Percentiles rank a stretch among this genome's conserved stretches.
phyloP scores from a whole-genome alignment of 2,329 filamentous ascomycete genomes.

The Akanthomyces uredinophilus region DNA sequence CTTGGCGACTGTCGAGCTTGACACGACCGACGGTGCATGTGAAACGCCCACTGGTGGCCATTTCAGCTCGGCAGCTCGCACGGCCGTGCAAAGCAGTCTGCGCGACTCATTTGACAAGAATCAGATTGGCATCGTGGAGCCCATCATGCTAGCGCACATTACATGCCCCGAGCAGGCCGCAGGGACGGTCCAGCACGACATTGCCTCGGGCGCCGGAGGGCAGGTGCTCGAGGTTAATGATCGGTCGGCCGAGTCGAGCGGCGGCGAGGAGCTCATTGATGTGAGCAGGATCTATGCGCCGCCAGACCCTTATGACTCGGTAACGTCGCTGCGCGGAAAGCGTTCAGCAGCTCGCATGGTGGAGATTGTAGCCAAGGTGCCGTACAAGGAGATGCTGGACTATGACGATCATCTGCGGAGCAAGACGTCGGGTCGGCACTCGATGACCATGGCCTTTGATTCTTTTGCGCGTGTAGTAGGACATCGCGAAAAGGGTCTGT shows the following conservation, averaged over 20 bases:
- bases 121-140: slow-evolving; percentile 72
- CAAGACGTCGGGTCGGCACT: slow-evolving; percentile 75
- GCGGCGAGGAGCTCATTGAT: slow-evolving; percentile 52
- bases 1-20: slow-evolving; percentile 63
- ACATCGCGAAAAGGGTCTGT: slow-evolving; percentile 47
- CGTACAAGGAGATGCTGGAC: slow-evolving; percentile 93
- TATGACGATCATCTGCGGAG: slow-evolving; percentile 86
- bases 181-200: slow-evolving; percentile 76
- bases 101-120: slow-evolving; percentile 51
- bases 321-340: slow-evolving; percentile 51
- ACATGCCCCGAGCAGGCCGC: slow-evolving; percentile 77
- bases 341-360: slow-evolving; percentile 45
- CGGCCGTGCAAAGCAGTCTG: slow-evolving; percentile 65
- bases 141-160: slow-evolving; percentile 87
- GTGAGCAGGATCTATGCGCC: slow-evolving; percentile 76
- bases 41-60: slow-evolving; percentile 61
- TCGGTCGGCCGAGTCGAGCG: slow-evolving; percentile 33
- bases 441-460: slow-evolving; percentile 54
- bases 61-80: slow-evolving; percentile 57
- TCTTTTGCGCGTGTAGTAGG: slow-evolving; percentile 53
- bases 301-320: slow-evolving; percentile 69
- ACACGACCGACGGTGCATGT: slow-evolving; percentile 51
- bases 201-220: slow-evolving; percentile 66
- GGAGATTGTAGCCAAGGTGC: slow-evolving; percentile 79
- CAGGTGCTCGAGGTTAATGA: slow-evolving; percentile 68